Conservation (phyloP, 768 basidiomycete species). For the Russula virescens region DNA sequence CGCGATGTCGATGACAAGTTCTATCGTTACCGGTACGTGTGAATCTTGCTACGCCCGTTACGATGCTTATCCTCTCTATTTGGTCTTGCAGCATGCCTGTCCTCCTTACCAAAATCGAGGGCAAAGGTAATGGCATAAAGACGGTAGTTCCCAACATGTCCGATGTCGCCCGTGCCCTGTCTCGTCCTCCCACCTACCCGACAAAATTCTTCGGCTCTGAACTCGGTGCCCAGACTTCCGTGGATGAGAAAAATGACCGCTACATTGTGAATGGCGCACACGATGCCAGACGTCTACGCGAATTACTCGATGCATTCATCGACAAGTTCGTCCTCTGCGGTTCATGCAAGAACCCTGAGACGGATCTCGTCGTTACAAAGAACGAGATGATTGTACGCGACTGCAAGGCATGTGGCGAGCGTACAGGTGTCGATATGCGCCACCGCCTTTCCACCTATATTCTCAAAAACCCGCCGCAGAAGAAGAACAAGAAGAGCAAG, state of each 20-base stretch:
- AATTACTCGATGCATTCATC: constrained; percentile 95
- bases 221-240: constrained; percentile 94
- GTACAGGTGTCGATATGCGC: constrained; percentile 89
- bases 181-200: constrained; percentile 90
- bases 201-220: constrained; percentile 99
- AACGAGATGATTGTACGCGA: constrained; percentile 87
- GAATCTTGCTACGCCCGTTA: not conserved
- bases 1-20: constrained; percentile 97
- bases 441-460: constrained; percentile 97
- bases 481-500: constrained; percentile 63
- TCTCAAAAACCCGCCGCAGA: constrained; percentile 94
- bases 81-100: constrained; percentile 76
- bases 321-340: constrained; percentile 97
- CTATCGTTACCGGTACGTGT: constrained; percentile 80
- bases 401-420: constrained; percentile 97
- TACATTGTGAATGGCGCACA: constrained; percentile 99
- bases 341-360: constrained; percentile 99
- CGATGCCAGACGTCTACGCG: constrained; percentile 83
- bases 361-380: constrained; percentile 88
- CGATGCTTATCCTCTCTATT: not conserved
- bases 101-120: constrained; percentile 93
- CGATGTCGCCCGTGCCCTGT: constrained; percentile 92
- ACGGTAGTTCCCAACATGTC: constrained; percentile 99
- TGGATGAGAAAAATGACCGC: constrained; percentile 94
- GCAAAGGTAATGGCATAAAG: constrained; percentile 99